Percentiles rank a stretch among this genome's conserved stretches.
Evolutionary conservation across 805 yeast species (phyloP).

Genomic region (Ogataea pini): DNA sequence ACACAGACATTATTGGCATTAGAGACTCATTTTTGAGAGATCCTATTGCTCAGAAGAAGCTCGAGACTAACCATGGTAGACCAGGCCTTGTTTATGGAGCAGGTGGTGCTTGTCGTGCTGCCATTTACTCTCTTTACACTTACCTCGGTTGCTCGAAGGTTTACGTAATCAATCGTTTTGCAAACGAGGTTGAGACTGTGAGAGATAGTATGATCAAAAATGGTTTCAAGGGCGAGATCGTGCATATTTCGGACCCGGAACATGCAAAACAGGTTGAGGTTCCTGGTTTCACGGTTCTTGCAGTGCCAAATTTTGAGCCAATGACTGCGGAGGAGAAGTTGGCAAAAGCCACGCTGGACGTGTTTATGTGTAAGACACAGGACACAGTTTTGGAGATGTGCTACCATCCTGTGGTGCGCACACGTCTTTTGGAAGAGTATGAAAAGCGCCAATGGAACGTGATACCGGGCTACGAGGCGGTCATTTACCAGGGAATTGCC

Average conservation of each 20-base stretch:
- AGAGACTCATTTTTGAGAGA: constrained; percentile 12
- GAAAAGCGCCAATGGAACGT: constrained; percentile 14
- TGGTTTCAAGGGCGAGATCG: constrained; percentile 12
- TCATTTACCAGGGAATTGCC: constrained; percentile 16
- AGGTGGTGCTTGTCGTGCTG: constrained; percentile 16
- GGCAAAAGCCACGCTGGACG: constrained; percentile 12
- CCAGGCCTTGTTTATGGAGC: constrained; percentile 17
- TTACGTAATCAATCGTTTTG: constrained; percentile 11
- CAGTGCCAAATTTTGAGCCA: constrained; percentile 13
- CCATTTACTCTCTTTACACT: constrained; percentile 10
- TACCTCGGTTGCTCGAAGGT: constrained; percentile 10
- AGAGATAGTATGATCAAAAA: constrained; percentile 8
- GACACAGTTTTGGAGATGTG: constrained; percentile 16
- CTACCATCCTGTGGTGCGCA: constrained; percentile 14
- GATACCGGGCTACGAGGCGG: constrained; percentile 17
- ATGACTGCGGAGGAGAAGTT: constrained; percentile 8
- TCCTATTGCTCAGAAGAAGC: neutral
- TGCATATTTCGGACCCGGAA: constrained; percentile 11
- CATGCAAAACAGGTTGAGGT: constrained; percentile 7
- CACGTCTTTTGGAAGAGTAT: constrained; percentile 11
- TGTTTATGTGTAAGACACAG: constrained; percentile 5
- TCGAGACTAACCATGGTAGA: constrained; percentile 1
- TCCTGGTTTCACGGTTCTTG: constrained; percentile 10
- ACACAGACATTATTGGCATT: constrained; percentile 14
- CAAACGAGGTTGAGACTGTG: constrained; percentile 8